Percentiles rank a stretch among this genome's conserved stretches.
phyloP scores from a whole-genome alignment of 768 basidiomycete species.

The Collybia sordida region DNA sequence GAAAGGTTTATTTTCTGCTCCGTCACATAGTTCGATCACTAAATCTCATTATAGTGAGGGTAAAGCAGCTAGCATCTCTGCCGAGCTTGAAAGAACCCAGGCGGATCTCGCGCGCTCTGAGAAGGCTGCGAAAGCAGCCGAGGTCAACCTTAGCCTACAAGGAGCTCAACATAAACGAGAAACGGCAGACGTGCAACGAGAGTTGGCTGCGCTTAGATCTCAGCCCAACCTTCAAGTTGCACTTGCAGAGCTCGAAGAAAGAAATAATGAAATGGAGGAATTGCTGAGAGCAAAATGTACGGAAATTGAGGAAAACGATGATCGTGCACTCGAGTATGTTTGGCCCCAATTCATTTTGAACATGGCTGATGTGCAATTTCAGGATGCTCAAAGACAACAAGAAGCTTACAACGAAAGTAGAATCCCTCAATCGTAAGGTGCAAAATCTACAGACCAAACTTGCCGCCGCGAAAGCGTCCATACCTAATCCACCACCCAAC shows the following conservation, averaged over 20 bases:
- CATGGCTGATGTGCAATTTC: constrained; percentile 8
- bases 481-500: constrained; percentile 13
- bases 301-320: constrained; percentile 86
- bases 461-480: constrained; percentile 46
- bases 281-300: constrained; percentile 64
- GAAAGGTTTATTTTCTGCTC: constrained; percentile 47
- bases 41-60: constrained; percentile 41
- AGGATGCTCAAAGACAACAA: constrained; percentile 83
- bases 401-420: constrained; percentile 68
- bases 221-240: constrained; percentile 55
- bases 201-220: constrained; percentile 51
- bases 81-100: constrained; percentile 39
- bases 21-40: constrained; percentile 1
- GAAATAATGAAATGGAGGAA: constrained; percentile 75
- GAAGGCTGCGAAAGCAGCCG: constrained; percentile 57
- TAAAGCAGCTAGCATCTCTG: constrained; percentile 35
- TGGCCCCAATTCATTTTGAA: constrained; percentile 4
- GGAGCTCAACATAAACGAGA: constrained; percentile 67
- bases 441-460: constrained; percentile 71
- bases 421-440: constrained; percentile 69
- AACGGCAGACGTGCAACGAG: constrained; percentile 53
- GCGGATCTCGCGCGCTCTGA: constrained; percentile 51
- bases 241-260: constrained; percentile 63
- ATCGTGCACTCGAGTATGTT: constrained; percentile 74
- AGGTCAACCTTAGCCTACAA: constrained; percentile 66